Evolutionary conservation across 306 rosid species (phyloP), one percentile per base, ranked within the genome.

Genomic region (Inga oerstediana): DNA sequence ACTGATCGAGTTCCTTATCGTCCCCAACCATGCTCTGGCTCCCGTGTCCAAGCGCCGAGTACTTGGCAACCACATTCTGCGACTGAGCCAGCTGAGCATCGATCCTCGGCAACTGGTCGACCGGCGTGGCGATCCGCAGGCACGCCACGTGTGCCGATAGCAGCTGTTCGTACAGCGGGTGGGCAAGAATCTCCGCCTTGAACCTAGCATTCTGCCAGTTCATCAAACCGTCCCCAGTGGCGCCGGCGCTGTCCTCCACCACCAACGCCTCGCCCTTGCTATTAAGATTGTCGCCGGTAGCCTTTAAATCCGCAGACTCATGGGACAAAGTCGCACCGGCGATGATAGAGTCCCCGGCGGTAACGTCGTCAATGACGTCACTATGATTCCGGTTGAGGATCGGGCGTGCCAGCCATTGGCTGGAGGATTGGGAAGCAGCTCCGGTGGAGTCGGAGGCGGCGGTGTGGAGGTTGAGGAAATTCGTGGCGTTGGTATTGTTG

Each of bases 81-180:
- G 99, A 94, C 91, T 92, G 93, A 2, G 94, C 92, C 48, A 96
- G 89, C 93, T 96, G 97, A 27, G 97, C 98, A 59, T 96, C 98
- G 80, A 96, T 96, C 85, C 97, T 94, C 2, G 99, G 97, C 82
- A 96, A 78, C 92, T 96, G 99, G 84, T 96, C 98, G 14, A 96
- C 99, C 59, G 98, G 99, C 27, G 99, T 96, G 41, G 99, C 98
- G 86, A 96, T 96, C 85, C 98, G 89, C 30, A 96, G 88, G 82
- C 99, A 96, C 22, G 97, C 92, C 77, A 96, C 99, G 76, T 94
- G 98, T 4, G 99, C 98, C 54, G 98, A 94, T 10, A 96, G 90
- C 59, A 96, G 90, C 81, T 93, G 97, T 56, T 96, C 98, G 58
- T 96, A 96, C 15, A 96, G 87, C 46, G 98, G 99, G 66, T 96